Base-by-base conservation (phyloP, 345 rosid genomes). In the Gossypioides kirkii region DNA sequence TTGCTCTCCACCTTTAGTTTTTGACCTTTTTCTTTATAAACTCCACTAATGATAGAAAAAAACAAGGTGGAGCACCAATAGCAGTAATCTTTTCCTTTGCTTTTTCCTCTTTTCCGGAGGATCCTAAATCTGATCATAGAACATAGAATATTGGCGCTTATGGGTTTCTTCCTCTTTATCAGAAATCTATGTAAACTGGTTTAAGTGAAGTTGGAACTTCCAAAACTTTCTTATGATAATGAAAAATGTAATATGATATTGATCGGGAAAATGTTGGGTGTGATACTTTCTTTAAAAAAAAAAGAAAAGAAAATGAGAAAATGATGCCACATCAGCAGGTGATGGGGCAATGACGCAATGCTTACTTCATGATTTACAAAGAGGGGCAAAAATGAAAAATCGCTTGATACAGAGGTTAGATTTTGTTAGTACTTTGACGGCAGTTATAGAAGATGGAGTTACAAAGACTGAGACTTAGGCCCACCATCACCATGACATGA, bases 1-100 rank as follows among this genome's bases (percentile, higher is more conserved):
- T 66, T 25, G 54, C 52, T 62, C 23, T 64, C 63, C 69, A 22
- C 73, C 80, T 77, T 77, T 73, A 22, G 28, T 53, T 28, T 6
- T 49, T 75, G 70, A 70, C 23, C 4, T 25, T 12, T 16, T 17
- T 5, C 64, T 20, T 25, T 55, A 55, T 17, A 1, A 56, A 11
- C 62, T 53, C 38, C 63, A 32, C 38, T 32, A 32, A 32, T 6
- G 38, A 32, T 32, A 32, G 38, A 32, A 32, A 10, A 43, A 18
- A 14, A 28, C 14, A 55, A 82, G 61, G 82, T 82, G 93, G 86
- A 84, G 90, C 83, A 80, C 68, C 60, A 78, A 77, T 82, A 87
- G 88, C 88, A 83, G 90, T 84, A 36, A 42, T 75, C 64, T 76
- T 80, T 79, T 79, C 46, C 38, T 32, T 5, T 28, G 0, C 1